Base-by-base conservation (phyloP, 2,329 filamentous ascomycete genomes). In the Penicillium polonicum region DNA sequence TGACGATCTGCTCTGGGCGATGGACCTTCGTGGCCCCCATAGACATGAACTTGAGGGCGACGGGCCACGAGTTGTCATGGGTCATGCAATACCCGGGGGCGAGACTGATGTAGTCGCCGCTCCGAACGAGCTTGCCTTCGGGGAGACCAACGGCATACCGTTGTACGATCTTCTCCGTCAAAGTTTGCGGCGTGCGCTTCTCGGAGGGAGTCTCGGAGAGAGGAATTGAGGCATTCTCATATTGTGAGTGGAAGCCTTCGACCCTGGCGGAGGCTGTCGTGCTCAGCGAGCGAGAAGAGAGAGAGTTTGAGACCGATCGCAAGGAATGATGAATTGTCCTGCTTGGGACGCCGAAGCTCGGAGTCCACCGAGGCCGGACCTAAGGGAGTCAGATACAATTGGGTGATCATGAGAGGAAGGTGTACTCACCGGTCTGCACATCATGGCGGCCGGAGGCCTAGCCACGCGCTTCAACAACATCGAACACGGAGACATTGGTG, bases 111-210 rank as follows among this genome's bases (percentile, higher is more conserved):
- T 94, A 97, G 81, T 96, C 92, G 69, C 92, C 92, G 5, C 84
- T 80, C 67, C 82, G 83, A 68, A 96, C 89, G 57, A 82, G 79
- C 78, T 96, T 96, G 59, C 86, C 90, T 12, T 85, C 74, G 1
- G 89, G 76, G 1, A 96, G 83, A 10, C 87, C 90, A n/a, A 92
- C 82, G 0, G 91, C 83, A 74, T 96, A 88, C 17, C 82, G 78
- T 73, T 97, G 92, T 0, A 96, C 88, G 58, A 97, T 96, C 80
- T 96, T 96, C 74, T 97, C 92, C 3, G 90, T 94, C 51, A 96
- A 76, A 3, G 90, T 97, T 76, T 96, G 92, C 0, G 90, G 84
- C 4, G 43, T 38, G 9, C 35, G 35, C 21, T 9, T 41, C 35
- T 49, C 36, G 25, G 35, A 21, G 33, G 21, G 15, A 19, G 17